Conservation (phyloP, 306 rosid species). For the Lathyrus sativus region DNA sequence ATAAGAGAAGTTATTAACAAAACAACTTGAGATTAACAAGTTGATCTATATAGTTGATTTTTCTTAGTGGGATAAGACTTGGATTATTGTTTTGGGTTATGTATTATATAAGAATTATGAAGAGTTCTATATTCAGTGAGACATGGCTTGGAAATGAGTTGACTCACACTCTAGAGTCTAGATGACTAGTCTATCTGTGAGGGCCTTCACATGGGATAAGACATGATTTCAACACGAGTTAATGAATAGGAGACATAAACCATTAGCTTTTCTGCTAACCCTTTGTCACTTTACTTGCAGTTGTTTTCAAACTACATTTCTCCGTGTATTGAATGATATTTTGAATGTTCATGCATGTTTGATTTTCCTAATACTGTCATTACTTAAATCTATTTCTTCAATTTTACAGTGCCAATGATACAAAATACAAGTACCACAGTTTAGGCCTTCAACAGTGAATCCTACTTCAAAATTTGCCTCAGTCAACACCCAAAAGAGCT, state of each 20-base stretch:
- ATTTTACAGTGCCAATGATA: slow-evolving; percentile 88
- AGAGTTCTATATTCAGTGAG: not conserved
- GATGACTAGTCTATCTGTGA: not conserved
- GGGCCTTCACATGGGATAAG: not conserved
- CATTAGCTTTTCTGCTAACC: not conserved
- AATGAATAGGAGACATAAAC: not conserved
- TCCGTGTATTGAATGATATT: not conserved
- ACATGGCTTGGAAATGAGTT: not conserved
- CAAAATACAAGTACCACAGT: slow-evolving; percentile 83
- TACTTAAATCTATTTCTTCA: not conserved
- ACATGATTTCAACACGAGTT: not conserved
- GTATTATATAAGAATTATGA: not conserved
- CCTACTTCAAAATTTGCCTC: slow-evolving; percentile 17
- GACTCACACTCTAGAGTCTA: not conserved
- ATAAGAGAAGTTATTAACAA: too few relatives aligned
- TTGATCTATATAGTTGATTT: too few relatives aligned
- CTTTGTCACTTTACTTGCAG: not conserved
- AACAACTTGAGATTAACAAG: too few relatives aligned
- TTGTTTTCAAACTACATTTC: not conserved
- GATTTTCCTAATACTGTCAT: not conserved
- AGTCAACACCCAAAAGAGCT: slow-evolving; percentile 18
- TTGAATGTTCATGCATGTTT: not conserved
- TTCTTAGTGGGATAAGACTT: not conserved
- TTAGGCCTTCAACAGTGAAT: slow-evolving; percentile 50
- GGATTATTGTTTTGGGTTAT: too few relatives aligned